A percentile compares a stretch with the other conserved stretches of the same genome.
These are phyloP conservation scores for Starmerella riodocensis DNA, from an alignment of 805 yeast species.

Conservation along the genomic window DNA sequence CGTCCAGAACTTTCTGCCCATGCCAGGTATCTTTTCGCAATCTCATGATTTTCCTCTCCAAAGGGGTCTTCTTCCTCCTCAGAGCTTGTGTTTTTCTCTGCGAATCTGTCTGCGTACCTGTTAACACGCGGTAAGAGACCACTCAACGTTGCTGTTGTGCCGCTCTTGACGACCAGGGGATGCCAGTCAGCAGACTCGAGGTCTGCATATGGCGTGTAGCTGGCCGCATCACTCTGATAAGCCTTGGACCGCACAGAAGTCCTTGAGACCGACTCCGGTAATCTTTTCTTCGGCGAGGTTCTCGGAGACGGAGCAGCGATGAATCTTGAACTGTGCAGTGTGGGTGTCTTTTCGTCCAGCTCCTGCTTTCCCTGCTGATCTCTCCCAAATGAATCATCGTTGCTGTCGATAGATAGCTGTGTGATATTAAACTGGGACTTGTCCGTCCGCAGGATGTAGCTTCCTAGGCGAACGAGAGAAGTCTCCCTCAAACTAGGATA, in stretches of 20 bases:
- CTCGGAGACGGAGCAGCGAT: background rate
- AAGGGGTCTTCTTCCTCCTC: conserved; percentile 1
- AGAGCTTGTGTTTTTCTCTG: no score
- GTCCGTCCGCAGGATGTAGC: conserved; percentile 17
- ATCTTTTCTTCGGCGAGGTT: background rate
- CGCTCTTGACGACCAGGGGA: conserved; percentile 2
- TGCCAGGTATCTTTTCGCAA: conserved; percentile 16
- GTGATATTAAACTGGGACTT: conserved; percentile 1
- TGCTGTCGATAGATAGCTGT: background rate
- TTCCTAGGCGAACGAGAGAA: conserved; percentile 26
- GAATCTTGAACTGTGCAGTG: conserved; percentile 5
- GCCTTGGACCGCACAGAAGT: no score
- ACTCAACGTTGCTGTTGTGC: background rate
- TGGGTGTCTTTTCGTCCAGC: conserved; percentile 17
- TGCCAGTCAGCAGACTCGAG: conserved; percentile 7
- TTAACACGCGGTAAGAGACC: background rate
- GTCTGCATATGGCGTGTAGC: conserved; percentile 11
- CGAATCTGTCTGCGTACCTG: background rate
- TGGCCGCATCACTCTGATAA: background rate
- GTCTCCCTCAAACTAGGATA: conserved; percentile 27
- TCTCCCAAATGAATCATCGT: no score
- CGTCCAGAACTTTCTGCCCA: conserved; percentile 14
- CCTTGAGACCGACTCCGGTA: background rate
- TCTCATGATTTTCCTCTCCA: conserved; percentile 7
- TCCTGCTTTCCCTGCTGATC: background rate